Evolutionary conservation across 768 basidiomycete genomes (phyloP).

Genomic region (Leucosporidium yakuticum): DNA sequence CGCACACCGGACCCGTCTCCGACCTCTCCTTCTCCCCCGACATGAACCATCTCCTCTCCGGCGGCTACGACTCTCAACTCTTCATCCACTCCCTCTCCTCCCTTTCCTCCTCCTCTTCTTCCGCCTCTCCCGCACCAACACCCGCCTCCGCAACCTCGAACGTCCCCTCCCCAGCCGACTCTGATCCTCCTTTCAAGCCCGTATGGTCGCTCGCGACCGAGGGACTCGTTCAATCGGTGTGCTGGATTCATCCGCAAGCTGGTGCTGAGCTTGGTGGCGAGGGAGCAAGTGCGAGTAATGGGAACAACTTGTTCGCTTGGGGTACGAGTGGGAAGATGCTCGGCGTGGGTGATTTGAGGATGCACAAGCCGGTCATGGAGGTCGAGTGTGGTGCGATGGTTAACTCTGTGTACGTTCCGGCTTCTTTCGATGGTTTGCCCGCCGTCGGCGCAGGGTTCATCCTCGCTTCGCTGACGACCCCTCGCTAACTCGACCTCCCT

Average conservation of each 20-base stretch:
- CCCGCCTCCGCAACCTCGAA: too few species aligned
- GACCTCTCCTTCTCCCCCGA: slow-evolving; percentile 2
- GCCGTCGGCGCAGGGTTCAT: too few species aligned
- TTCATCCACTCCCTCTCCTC: neutral
- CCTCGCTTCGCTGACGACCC: neutral
- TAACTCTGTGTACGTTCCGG: slow-evolving; percentile 1
- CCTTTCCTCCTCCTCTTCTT: neutral
- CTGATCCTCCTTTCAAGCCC: neutral
- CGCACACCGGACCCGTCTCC: slow-evolving; percentile 8
- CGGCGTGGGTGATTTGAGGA: neutral
- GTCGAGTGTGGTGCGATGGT: slow-evolving; percentile 1
- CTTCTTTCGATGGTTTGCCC: neutral
- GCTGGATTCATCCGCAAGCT: neutral
- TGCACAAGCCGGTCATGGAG: slow-evolving; percentile 3
- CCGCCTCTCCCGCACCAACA: too few species aligned
- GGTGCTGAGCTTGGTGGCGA: neutral
- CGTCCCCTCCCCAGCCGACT: too few species aligned
- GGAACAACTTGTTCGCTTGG: slow-evolving; percentile 3
- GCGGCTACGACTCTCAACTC: slow-evolving; percentile 11
- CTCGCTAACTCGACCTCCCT: too few species aligned
- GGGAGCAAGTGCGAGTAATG: too few species aligned
- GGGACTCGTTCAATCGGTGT: slow-evolving; percentile 5
- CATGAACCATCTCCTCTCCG: neutral
- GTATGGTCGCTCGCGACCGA: slow-evolving; percentile 1
- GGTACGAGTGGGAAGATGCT: slow-evolving; percentile 11